phyloP scores from a whole-genome alignment of 345 rosid genomes.

The Arabidopsis suecica region DNA sequence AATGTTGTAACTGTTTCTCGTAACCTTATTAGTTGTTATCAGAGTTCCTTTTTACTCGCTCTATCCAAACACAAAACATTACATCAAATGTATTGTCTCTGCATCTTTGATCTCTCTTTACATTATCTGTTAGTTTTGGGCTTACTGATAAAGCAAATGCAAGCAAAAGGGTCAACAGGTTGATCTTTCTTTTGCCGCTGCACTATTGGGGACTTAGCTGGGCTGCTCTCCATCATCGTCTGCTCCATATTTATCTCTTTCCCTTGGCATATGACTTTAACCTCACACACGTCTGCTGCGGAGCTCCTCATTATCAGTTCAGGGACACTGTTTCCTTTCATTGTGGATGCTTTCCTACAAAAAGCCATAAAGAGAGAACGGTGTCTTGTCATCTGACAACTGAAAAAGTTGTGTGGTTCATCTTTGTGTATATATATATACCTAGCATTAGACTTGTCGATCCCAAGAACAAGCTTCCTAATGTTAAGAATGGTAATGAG shows the following conservation, averaged over 20 bases:
- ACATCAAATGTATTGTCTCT: constrained; percentile 20
- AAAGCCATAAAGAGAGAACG: constrained; percentile 15
- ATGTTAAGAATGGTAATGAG: constrained; percentile 75
- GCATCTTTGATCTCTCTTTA: constrained; percentile 19
- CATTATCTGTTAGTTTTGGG: constrained; percentile 43
- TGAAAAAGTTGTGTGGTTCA: background rate
- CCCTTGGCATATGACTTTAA: constrained; percentile 71
- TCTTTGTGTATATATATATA: constrained; percentile 27
- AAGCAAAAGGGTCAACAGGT: constrained; percentile 44
- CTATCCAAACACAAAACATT: constrained; percentile 25
- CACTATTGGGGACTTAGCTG: constrained; percentile 29
- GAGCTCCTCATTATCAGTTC: constrained; percentile 56
- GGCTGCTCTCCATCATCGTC: constrained; percentile 18
- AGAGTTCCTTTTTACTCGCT: constrained; percentile 15
- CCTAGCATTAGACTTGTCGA: constrained; percentile 65
- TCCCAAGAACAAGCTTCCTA: constrained; percentile 80
- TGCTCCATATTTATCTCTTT: constrained; percentile 52
- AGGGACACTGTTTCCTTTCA: constrained; percentile 57
- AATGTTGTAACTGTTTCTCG: constrained; percentile 18
- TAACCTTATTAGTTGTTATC: constrained; percentile 35
- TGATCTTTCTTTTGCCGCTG: constrained; percentile 39
- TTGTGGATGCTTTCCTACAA: constrained; percentile 57
- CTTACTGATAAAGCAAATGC: constrained; percentile 57
- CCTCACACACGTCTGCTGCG: constrained; percentile 57
- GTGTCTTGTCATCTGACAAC: constrained; percentile 19